Base-by-base conservation (phyloP, 805 yeast genomes). In the Dipodascus albidus region DNA sequence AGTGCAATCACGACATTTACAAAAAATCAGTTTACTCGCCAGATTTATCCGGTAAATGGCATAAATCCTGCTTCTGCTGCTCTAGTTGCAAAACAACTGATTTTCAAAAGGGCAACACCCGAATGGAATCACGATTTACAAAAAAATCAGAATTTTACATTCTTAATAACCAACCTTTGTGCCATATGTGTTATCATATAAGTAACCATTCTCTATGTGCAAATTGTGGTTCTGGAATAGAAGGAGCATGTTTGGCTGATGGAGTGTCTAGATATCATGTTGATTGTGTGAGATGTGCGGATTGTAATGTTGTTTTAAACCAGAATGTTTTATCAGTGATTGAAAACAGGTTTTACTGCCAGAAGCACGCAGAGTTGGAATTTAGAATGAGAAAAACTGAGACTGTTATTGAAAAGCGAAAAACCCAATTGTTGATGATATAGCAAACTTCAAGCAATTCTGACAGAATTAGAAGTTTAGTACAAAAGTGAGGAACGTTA, bases 171-270 rank as follows among this genome's bases (percentile, higher is more conserved):
- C 63, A 72, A 55, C 96, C 98, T 14, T 88, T 82, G 67, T 93
- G 99, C 71, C 79, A 80, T 57, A 67, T 69, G 35, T 95, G 91
- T 63, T 80, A 76, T 69, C 98, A 93, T 67, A 71, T 72, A 53
- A 73, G 78, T 52, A 93, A 91, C 65, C 79, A 82, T 50, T 83
- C 95, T 0, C 65, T 85, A 1, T 91, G 99, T 68, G 72, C 73
- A 49, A 68, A 74, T 15, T 91, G 99, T 67, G 73, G 76, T 11
- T 60, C 61, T 2, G 96, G 95, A 27, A 87, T 93, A 50, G 96
- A 91, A 65, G 98, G 98, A 2, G 81, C 80, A 64, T 91, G 98
- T 67, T 75, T 91, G 47, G 96, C 82, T 60, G 89, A 83, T 61
- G 67, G 78, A 33, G 68, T 72, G 47, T 84, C 83, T 59, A 77